Conservation (phyloP, 2,329 filamentous ascomycete species). For the Botrytis paeoniae region DNA sequence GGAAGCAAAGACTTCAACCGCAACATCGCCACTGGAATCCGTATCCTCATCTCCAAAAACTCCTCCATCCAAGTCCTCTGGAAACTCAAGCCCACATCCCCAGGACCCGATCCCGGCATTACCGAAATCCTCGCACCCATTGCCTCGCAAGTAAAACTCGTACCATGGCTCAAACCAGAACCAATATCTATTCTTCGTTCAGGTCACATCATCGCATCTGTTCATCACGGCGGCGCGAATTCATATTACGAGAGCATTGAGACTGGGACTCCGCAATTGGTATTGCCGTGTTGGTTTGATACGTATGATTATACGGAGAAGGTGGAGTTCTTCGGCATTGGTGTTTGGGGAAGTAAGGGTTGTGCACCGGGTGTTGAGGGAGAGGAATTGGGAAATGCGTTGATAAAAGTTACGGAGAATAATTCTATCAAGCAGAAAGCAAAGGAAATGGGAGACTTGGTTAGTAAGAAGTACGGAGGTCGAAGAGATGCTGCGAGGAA, state of each 20-base stretch:
- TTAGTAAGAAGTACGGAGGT: constrained; percentile 8
- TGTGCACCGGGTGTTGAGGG: background rate
- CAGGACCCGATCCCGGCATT: constrained; percentile 19
- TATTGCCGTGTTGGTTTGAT: constrained; percentile 48
- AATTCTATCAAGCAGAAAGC: background rate
- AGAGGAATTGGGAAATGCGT: background rate
- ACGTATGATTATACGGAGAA: constrained; percentile 45
- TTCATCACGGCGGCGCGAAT: constrained; percentile 44
- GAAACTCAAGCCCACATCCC: constrained; percentile 36
- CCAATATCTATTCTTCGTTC: constrained; percentile 40
- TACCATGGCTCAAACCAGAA: constrained; percentile 43
- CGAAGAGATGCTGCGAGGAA: constrained; percentile 8
- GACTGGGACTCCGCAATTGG: constrained; percentile 45
- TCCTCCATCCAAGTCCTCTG: constrained; percentile 38
- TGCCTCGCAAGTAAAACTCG: constrained; percentile 39
- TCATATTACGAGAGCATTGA: constrained; percentile 44
- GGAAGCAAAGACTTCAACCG: constrained; percentile 35
- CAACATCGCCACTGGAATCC: constrained; percentile 42
- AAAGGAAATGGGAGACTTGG: background rate
- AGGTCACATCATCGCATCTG: constrained; percentile 38
- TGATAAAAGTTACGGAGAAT: background rate
- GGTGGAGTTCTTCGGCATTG: constrained; percentile 45
- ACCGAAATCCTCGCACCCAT: background rate
- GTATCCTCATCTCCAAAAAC: constrained; percentile 38
- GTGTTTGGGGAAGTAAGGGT: constrained; percentile 26